These are phyloP conservation scores for Apiospora aurea DNA, from an alignment of 2,329 filamentous ascomycete genomes.

Conservation along the genomic window DNA sequence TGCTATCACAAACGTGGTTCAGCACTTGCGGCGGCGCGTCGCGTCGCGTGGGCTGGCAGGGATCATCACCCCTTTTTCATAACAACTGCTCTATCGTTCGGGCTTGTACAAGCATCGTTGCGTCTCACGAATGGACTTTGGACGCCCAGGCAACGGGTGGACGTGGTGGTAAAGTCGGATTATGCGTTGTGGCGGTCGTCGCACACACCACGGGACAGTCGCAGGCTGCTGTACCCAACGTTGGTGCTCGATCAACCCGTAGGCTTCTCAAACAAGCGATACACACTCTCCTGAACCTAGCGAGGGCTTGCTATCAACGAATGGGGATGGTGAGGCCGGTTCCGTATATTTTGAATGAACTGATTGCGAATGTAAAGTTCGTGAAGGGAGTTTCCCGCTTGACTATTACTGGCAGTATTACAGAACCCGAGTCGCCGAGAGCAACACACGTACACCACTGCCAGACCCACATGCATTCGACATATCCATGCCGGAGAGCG, in stretches of 20 bases:
- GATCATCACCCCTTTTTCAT: not conserved
- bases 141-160: too few relatives aligned
- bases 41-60: not conserved
- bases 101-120: not conserved
- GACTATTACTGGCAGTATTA: not conserved
- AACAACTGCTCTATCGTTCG: not conserved
- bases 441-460: not conserved
- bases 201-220: not conserved
- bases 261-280: too few relatives aligned
- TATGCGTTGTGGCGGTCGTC: not conserved
- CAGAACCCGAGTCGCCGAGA: not conserved
- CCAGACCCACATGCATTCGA: not conserved
- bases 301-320: too few relatives aligned
- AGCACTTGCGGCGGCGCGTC: not conserved
- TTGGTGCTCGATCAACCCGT: not conserved
- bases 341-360: too few relatives aligned
- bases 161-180: not conserved
- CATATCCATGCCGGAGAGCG: not conserved
- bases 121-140: not conserved
- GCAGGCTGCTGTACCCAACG: too few relatives aligned
- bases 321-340: too few relatives aligned
- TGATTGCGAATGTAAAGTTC: too few relatives aligned
- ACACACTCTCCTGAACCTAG: too few relatives aligned
- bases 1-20: not conserved
- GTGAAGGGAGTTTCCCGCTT: not conserved